phyloP scores from a whole-genome alignment of 78 protist species.

The Dictyostelium firmibasis region DNA sequence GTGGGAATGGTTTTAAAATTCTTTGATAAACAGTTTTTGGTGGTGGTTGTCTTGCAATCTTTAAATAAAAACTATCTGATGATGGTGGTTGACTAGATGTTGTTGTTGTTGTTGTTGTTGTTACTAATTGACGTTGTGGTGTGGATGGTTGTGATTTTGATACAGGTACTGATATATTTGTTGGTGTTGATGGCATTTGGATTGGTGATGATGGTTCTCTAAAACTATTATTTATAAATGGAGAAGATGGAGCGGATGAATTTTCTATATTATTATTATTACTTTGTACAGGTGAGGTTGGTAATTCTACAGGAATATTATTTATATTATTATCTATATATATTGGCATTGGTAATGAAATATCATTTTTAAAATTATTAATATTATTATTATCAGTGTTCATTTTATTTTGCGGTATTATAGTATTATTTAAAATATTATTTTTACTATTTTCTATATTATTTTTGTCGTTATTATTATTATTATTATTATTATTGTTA shows the following conservation, averaged over 20 bases:
- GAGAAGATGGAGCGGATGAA: background rate
- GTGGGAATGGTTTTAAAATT: constrained; percentile 87
- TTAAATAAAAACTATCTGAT: constrained; percentile 25
- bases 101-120: background rate
- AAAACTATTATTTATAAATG: background rate
- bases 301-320: background rate
- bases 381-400: background rate
- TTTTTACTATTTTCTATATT: background rate
- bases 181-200: constrained; percentile 3
- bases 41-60: constrained; percentile 88
- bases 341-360: background rate
- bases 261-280: background rate
- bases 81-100: background rate
- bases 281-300: constrained; percentile 22
- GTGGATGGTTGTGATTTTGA: background rate
- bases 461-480: background rate
- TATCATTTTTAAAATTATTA: background rate
- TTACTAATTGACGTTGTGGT: background rate
- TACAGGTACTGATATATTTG: background rate
- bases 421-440: constrained; percentile 1
- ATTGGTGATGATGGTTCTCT: constrained; percentile 18
- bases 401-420: background rate
- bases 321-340: background rate
- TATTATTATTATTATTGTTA: background rate
- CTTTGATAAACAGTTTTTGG: constrained; percentile 83